Evolutionary conservation across 1,284 basidiomycete species (phyloP), one percentile per base, ranked within the genome.

Genomic region (Leccinum solheimii): DNA sequence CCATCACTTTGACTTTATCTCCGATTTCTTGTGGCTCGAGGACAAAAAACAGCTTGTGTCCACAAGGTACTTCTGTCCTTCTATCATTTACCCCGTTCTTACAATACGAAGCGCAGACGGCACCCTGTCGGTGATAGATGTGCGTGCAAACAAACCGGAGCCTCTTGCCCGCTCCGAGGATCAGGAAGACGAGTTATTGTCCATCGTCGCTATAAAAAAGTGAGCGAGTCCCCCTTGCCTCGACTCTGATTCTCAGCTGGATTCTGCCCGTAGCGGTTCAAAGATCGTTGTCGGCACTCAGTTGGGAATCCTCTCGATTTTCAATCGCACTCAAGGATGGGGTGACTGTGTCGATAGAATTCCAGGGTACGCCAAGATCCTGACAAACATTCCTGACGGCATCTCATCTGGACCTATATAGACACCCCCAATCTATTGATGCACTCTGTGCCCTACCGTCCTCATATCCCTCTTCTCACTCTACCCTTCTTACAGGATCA

Each of bases 1-100:
- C 11, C 95, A 98, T 61, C 96, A 98, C 72, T 95, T 90, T 72
- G 95, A 98, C 77, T 98, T 95, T 76, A 97, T 98, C 60, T 93
- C 94, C 23, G 95, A 96, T 72, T 93, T 98, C 75, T 76, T 94
- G 48, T 98, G 91, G 85, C 76, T 94, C 58, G 85, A 86, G 50
- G 91, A 93, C 76, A 92, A 92, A 76, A 90, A 87, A 67, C 93
- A 95, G 61, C 82, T 96, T 3, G 85, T 96, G 27, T 82, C 88
- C 30, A 95, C 94, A 2, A 95, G 92, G 91, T 94, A 69, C 49
- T 43, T 40, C n/a, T 43, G 36, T 32, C 34, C 57, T n/a, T 13
- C 30, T 14, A 23, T 32, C 13, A n/a, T 51, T 21, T 16, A 3
- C 53, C 57, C 34, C 27, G 0, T 50, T 56, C 50, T 58, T 40